A percentile compares a stretch with the other conserved stretches of the same genome.
phyloP scores from a whole-genome alignment of 108 stramenopile species.

The Ochromonas danica region DNA sequence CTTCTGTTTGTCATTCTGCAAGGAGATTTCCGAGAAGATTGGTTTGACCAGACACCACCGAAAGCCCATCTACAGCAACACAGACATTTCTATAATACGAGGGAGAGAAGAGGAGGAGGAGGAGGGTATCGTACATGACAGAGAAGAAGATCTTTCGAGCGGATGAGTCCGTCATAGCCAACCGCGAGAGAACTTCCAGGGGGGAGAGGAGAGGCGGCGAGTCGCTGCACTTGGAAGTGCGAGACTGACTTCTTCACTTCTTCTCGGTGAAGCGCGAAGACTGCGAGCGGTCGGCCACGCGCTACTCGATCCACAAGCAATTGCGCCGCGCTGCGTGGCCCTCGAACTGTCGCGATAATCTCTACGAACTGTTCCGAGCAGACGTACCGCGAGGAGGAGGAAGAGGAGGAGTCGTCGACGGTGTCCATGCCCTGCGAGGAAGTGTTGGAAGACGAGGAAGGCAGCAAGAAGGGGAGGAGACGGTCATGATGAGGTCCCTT shows the following conservation, averaged over 20 bases:
- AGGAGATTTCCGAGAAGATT: conserved; percentile 86
- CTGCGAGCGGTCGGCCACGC: conserved; percentile 67
- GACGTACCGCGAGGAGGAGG: too few relatives aligned
- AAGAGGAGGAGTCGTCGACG: too few relatives aligned
- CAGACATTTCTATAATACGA: too few relatives aligned
- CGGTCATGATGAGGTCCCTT: too few relatives aligned
- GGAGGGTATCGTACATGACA: conserved; percentile 74
- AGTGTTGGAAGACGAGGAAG: too few relatives aligned
- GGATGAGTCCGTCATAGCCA: conserved; percentile 62
- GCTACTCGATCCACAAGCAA: too few relatives aligned
- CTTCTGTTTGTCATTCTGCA: conserved; percentile 98
- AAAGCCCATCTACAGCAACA: conserved; percentile 71
- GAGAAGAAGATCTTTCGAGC: conserved; percentile 82
- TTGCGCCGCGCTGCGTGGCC: too few relatives aligned
- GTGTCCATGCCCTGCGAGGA: too few relatives aligned
- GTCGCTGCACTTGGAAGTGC: conserved; percentile 87
- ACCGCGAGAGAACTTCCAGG: conserved; percentile 30
- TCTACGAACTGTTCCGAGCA: too few relatives aligned
- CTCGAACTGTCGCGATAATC: too few relatives aligned
- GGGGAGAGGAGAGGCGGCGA: conserved; percentile 28
- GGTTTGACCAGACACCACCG: conserved; percentile 82
- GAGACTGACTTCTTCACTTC: conserved; percentile 91
- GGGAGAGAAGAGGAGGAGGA: conserved; percentile 9
- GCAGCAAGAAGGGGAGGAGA: too few relatives aligned
- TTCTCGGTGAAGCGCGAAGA: conserved; percentile 87